Percentiles rank a stretch among this genome's conserved stretches.
Evolutionary conservation across 345 rosid genomes (phyloP).

Genomic region (Anastatica hierochuntica): DNA sequence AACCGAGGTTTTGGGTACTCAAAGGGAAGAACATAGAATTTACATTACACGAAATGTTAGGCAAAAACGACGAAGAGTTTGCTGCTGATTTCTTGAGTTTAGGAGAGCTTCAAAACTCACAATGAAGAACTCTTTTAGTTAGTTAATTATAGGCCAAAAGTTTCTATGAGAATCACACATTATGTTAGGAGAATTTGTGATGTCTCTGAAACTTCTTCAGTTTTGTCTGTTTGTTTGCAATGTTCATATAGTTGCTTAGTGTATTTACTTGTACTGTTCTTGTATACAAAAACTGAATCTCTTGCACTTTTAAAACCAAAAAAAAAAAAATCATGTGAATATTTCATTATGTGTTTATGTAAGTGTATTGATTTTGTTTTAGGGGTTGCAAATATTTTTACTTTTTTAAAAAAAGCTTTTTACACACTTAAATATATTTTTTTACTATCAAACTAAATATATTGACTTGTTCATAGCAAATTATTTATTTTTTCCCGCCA

Average conservation of each 20-base stretch:
- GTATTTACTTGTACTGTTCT: not conserved
- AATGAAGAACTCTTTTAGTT: not conserved
- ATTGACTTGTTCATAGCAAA: too few species aligned
- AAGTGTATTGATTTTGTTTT: too few species aligned
- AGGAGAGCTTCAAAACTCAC: conserved; percentile 21
- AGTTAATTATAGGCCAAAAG: conserved; percentile 7
- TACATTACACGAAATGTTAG: conserved; percentile 70
- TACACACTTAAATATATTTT: too few species aligned
- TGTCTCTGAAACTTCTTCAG: conserved; percentile 12
- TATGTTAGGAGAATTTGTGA: conserved; percentile 10
- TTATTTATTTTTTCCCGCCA: too few species aligned
- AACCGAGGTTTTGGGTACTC: conserved; percentile 65
- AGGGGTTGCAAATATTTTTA: too few species aligned
- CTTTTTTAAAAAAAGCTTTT: too few species aligned
- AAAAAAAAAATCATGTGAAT: too few species aligned
- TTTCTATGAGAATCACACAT: conserved; percentile 3
- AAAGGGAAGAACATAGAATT: conserved; percentile 49
- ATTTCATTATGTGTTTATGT: too few species aligned
- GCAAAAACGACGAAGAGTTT: conserved; percentile 75
- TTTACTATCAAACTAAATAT: too few species aligned
- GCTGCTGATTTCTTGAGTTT: conserved; percentile 52
- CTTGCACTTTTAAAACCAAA: too few species aligned
- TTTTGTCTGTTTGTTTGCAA: conserved; percentile 3
- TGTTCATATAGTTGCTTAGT: conserved; percentile 10
- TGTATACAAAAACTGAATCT: conserved; percentile 11